Evolutionary conservation across 306 rosid species (phyloP), one percentile per base, ranked within the genome.

Genomic region (Betula pendula): DNA sequence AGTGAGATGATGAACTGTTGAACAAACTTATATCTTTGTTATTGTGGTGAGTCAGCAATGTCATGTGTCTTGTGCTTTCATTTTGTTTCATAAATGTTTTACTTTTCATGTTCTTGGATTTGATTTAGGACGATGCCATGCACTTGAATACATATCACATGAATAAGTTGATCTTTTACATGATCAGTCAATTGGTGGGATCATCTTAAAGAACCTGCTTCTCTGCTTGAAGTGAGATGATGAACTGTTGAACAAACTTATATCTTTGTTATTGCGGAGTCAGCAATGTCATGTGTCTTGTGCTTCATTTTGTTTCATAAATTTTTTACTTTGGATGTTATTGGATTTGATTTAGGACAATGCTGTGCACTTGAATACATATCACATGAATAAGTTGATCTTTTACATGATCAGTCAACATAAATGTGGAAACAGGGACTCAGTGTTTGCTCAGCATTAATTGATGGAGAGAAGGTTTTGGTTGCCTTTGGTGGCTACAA

Each of bases 401-500:
- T 48, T 38, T 27, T 71, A 67, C 71, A 22, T 77, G 48, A 71
- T 70, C 35, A 15, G 48, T 52, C 43, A 76, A 63, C 70, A 17
- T 69, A 53, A 42, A 35, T 81, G 76, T 83, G 85, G 70, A 71
- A 87, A 71, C 86, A 96, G 99, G 99, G 99, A 58, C 90, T 91
- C 70, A 87, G 89, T 83, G 87, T 89, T 80, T 88, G 94, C 90
- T 87, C 88, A 6, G 85, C 88, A 73, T 44, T 77, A 79, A 86
- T 89, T 81, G 98, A 86, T 66, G 89, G 90, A 73, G 92, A 88
- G 72, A 90, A 85, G 68, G 86, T 89, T 91, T 81, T 96, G 83
- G 90, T 92, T 83, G 86, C 97, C 68, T 96, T 96, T 75, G 99
- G 99, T 68, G 99, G 99, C 82, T 96, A 96, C 83, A 96, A 96